Base-by-base conservation (phyloP, 2,329 filamentous ascomycete genomes). In the Fusarium sp. region DNA sequence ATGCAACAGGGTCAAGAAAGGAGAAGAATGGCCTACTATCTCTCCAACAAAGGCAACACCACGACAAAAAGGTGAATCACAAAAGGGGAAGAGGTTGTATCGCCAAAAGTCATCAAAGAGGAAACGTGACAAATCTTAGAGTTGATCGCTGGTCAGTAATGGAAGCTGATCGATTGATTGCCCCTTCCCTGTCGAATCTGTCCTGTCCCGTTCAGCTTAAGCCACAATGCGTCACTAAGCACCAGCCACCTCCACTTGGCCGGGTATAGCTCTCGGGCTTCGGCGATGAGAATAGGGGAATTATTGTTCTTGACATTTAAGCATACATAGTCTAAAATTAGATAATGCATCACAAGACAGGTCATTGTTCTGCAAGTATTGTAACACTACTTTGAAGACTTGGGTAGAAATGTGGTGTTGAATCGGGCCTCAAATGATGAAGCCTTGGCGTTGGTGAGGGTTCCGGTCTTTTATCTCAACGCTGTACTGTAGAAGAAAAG, bases 151-250 rank as follows among this genome's bases (percentile, higher is more conserved):
- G 70, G 70, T 73, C 67, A 62, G 60, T 60, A 69, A 78, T 79
- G 78, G 78, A 80, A 80, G 67, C 76, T 72, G 55, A 69, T 66
- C 73, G 78, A 78, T 65, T 59, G 50, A 48, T 53, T 23, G 53
- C 58, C 49, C 49, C 33, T 35, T 67, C 32, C 64, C 35, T 20
- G 41, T 40, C 45, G 10, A 20, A 26, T 50, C 63, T 33, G 23
- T 53, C 44, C 63, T 33, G 23, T 53, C 44, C 63, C 20, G n/a
- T 53, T 32, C 64, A 68, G 73, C 70, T 76, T 60, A 63, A 72
- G 74, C 74, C 74, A 76, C 73, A 76, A 49, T 76, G 74, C 74
- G 72, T 76, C 74, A 76, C 74, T 38, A 48, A 18, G 32, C 38
- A 69, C 35, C n/a, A 73, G 70, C 74, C 68, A 76, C 73, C 70